Base-by-base conservation (phyloP, 2,329 filamentous ascomycete species). In the Aspergillus luchuensis region DNA sequence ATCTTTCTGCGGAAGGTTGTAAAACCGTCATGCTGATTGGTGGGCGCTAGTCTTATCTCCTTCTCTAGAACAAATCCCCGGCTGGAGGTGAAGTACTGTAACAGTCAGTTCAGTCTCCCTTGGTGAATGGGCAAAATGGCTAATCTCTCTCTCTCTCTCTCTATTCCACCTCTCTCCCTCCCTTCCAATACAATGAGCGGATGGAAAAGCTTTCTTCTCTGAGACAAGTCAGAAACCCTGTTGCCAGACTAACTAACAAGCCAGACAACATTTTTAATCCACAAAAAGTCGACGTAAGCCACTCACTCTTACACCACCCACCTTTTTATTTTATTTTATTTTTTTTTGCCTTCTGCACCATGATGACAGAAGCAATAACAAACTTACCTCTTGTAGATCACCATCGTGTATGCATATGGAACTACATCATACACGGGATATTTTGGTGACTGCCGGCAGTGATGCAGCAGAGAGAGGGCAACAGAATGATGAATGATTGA, bases 1-100 rank as follows among this genome's bases (percentile, higher is more conserved):
- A 74, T 74, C 71, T 69, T 64, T 65, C 67, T 66, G 66, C 59
- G 57, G 67, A 65, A 59, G 58, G 63, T 74, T 70, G 70, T 61
- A 72, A 75, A 71, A 38, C 61, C 63, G 25, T 4, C 7, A 0
- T 38, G n/a, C 60, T 76, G 64, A 76, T 76, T 76, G 73, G 73
- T 48, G 13, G 13, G 8, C 23, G 30, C 2, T 52, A 36, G 43
- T 66, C 72, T 76, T 74, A 75, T 75, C 73, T 73, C 60, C 43
- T 50, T 39, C 56, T 54, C 47, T 63, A 54, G 52, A 58, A 47
- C 45, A 61, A 62, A 57, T 60, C 57, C 60, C 61, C 55, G 33
- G 48, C 48, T 53, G 49, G 54, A 52, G 33, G 48, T 56, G 61
- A 39, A 45, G 39, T 47, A 33, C 23, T 25, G 23, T 25, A 25